Evolutionary conservation across 1,139 yeast species (phyloP), one percentile per base, ranked within the genome.

Genomic region (Saccharomyces hybrid): DNA sequence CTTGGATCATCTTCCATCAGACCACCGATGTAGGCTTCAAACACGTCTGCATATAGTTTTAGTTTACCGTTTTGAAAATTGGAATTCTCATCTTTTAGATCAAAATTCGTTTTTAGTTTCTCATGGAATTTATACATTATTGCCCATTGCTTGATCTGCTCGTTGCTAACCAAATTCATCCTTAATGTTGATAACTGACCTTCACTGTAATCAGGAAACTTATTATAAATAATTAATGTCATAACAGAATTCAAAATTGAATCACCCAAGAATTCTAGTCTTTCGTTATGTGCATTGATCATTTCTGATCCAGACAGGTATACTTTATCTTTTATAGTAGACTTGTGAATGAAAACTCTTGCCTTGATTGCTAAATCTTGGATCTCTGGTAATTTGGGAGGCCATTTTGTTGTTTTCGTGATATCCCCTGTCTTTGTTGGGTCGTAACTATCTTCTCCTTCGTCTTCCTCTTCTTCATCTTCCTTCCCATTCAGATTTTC

Each of bases 201-300:
- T 75, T 95, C 99, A 24, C 83, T 75, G 44, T 84, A 84, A 51
- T 77, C 73, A 0, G 95, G 93, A 63, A 85, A 86, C 57, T 79
- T 72, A 34, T 79, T 76, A 64, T 78, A 89, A 19, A 89, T 76
- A 51, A 89, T 77, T 58, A 81, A 74, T 0, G 97, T 86, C 51
- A 88, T 83, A 49, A 86, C 75, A 57, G 81, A 81, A 65, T 90
- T 88, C 60, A 93, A 74, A 19, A 90, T 81, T 0, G 98, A 84
- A 71, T 95, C 99, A 21, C 99, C 99, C 48, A 90, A 73, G 67
- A 90, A 95, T 71, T 95, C 99, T 44, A 93, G 75, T 53, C 99
- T 78, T 74, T 95, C 99, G 69, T 93, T 90, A 65, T 90, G 93
- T 2, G 83, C 73, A 50, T 78, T 75, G 27, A 86, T 74, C 55